Evolutionary conservation across 2,329 filamentous ascomycete genomes (phyloP).

Genomic region (Magnaporthiopsis poae): DNA sequence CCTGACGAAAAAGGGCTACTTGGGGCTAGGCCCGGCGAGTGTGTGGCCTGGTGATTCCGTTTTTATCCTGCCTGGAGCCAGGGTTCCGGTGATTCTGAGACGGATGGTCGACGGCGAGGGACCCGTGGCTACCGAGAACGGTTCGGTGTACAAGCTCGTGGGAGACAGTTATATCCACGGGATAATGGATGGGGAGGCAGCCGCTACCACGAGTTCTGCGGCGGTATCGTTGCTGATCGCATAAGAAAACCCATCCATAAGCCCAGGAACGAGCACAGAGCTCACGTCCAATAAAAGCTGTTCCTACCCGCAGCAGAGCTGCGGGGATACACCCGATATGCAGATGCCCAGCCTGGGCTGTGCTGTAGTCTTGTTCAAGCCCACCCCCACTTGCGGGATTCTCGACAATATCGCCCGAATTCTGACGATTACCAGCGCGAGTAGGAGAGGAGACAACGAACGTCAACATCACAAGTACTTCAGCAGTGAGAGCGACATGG

Average conservation of each 20-base stretch:
- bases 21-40: not conserved
- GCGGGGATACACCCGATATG: not conserved
- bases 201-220: too few relatives aligned
- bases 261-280: not conserved
- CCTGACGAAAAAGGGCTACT: not conserved
- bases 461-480: too few relatives aligned
- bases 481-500: not conserved
- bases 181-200: not conserved
- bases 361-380: not conserved
- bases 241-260: not conserved
- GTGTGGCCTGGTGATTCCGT: not conserved
- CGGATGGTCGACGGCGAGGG: not conserved
- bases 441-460: too few relatives aligned
- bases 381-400: too few relatives aligned
- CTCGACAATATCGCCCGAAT: too few relatives aligned
- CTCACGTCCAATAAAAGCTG: not conserved
- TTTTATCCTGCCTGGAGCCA: not conserved
- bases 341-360: not conserved
- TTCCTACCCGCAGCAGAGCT: not conserved
- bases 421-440: too few relatives aligned
- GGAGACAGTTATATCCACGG: constrained; percentile 1
- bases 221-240: not conserved
- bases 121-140: not conserved
- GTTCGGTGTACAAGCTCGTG: not conserved
- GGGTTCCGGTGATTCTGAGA: not conserved